phyloP scores from a whole-genome alignment of 352 stramenopile species.

The Globisporangium viniferum region DNA sequence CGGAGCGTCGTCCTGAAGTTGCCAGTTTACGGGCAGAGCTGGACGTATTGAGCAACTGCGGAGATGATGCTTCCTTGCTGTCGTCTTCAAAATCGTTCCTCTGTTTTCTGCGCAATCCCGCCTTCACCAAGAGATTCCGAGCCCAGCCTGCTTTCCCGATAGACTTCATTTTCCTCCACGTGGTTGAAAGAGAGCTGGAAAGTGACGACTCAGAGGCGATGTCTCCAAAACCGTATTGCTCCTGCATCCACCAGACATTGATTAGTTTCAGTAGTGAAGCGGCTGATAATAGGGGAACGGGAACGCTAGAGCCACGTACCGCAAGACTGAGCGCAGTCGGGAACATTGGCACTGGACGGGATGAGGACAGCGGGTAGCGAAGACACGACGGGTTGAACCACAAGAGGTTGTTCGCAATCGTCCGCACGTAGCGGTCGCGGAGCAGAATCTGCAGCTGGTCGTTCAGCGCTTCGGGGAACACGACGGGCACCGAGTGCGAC shows the following conservation, averaged over 20 bases:
- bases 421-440: constrained; percentile 43
- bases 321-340: constrained; percentile 44
- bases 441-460: constrained; percentile 49
- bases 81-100: constrained; percentile 18
- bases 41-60: constrained; percentile 34
- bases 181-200: constrained; percentile 46
- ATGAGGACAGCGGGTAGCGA: constrained; percentile 31
- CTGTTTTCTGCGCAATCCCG: constrained; percentile 29
- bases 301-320: constrained; percentile 18
- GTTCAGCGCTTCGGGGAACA: constrained; percentile 54
- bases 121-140: constrained; percentile 52
- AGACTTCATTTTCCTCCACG: constrained; percentile 56
- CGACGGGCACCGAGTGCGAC: constrained; percentile 59
- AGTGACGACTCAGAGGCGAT: constrained; percentile 52
- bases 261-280: background rate
- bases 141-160: constrained; percentile 56
- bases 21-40: constrained; percentile 37
- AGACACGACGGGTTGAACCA: constrained; percentile 34
- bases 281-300: no score
- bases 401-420: constrained; percentile 45
- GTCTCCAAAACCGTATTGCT: constrained; percentile 76
- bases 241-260: constrained; percentile 26
- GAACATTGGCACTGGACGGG: constrained; percentile 45
- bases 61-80: constrained; percentile 2
- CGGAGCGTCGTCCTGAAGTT: constrained; percentile 5